phyloP scores from a whole-genome alignment of 2,329 filamentous ascomycete species.

The Fusarium metavorans region DNA sequence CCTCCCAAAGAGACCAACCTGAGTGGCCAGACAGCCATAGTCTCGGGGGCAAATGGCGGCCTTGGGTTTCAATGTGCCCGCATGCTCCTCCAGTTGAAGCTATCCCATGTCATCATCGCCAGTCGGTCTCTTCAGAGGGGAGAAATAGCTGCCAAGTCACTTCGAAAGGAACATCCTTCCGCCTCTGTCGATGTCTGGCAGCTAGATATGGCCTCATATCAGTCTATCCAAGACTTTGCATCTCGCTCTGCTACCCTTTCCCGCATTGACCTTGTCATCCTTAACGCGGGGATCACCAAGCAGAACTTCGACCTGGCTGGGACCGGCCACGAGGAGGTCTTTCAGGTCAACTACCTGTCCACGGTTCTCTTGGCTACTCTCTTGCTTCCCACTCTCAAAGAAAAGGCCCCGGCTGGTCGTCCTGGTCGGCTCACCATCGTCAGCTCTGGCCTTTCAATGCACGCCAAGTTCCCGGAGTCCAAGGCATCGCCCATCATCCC shows the following conservation, averaged over 20 bases:
- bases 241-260: neutral
- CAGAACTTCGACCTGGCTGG: neutral
- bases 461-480: slow-evolving; percentile 34
- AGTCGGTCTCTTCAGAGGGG: slow-evolving; percentile 54
- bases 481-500: slow-evolving; percentile 31
- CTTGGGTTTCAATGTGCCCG: slow-evolving; percentile 58
- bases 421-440: slow-evolving; percentile 43
- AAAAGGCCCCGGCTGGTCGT: slow-evolving; percentile 4
- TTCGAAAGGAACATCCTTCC: neutral
- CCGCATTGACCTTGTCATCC: slow-evolving; percentile 7
- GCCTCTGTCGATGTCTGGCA: slow-evolving; percentile 9
- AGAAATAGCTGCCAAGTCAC: slow-evolving; percentile 46
- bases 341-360: slow-evolving; percentile 42
- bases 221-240: slow-evolving; percentile 7
- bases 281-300: slow-evolving; percentile 21
- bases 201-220: slow-evolving; percentile 15
- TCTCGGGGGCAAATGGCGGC: slow-evolving; percentile 61
- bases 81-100: slow-evolving; percentile 53
- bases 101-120: slow-evolving; percentile 58
- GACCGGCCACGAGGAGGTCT: slow-evolving; percentile 36
- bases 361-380: slow-evolving; percentile 31
- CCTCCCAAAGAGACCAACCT: slow-evolving; percentile 31
- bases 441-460: slow-evolving; percentile 40
- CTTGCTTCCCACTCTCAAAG: slow-evolving; percentile 30
- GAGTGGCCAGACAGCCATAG: slow-evolving; percentile 54